These are phyloP conservation scores for Pichia sp. DNA, from an alignment of 1,139 yeast genomes.

Conservation along the genomic window DNA sequence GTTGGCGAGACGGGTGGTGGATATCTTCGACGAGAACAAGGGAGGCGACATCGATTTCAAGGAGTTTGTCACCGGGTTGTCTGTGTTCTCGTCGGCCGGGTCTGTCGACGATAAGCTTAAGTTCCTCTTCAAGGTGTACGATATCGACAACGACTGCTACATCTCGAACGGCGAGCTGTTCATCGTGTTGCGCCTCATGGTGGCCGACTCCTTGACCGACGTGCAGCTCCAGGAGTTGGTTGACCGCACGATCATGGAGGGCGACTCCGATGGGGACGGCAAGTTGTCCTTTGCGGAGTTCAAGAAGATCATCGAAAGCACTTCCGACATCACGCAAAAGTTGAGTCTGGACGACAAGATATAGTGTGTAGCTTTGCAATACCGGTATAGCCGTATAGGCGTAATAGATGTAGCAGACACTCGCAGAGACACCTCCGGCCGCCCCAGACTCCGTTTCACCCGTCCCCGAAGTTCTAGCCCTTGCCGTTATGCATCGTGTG, in stretches of 20 bases:
- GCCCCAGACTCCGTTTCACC: too few species aligned
- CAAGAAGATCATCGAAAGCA: conserved; percentile 59
- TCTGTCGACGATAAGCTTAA: conserved; percentile 75
- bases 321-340: conserved; percentile 36
- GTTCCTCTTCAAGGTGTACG: conserved; percentile 92
- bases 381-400: not conserved
- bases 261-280: conserved; percentile 90
- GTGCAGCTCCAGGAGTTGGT: conserved; percentile 91
- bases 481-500: too few species aligned
- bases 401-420: not conserved
- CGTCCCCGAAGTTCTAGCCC: too few species aligned
- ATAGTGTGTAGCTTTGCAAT: conserved; percentile 5
- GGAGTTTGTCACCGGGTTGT: conserved; percentile 86
- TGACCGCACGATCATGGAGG: conserved; percentile 93
- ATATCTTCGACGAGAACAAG: conserved; percentile 89
- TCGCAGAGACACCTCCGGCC: not conserved
- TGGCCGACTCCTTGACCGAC: conserved; percentile 83
- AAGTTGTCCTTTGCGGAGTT: conserved; percentile 84
- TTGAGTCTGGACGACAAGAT: conserved; percentile 29
- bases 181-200: conserved; percentile 94
- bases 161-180: conserved; percentile 94
- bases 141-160: conserved; percentile 91
- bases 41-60: conserved; percentile 94
- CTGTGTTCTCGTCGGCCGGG: conserved; percentile 89
- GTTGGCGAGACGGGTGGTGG: conserved; percentile 82